phyloP scores from a whole-genome alignment of 257 asterid genomes.

The Solanum virginianum region DNA sequence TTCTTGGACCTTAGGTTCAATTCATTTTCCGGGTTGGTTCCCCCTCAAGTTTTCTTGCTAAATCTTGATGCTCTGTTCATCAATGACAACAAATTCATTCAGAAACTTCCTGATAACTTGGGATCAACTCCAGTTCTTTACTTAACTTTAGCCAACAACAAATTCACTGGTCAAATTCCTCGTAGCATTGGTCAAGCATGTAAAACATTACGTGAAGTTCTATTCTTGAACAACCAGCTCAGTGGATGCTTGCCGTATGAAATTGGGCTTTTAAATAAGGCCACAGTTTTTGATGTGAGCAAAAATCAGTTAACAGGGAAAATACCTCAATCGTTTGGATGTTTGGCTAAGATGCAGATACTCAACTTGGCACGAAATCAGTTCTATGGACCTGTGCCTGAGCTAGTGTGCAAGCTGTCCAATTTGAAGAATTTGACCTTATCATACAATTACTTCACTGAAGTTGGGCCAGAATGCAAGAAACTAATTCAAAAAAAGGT shows the following conservation, averaged over 20 bases:
- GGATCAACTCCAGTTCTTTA: constrained; percentile 35
- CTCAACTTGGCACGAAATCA: constrained; percentile 29
- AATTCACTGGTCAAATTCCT: constrained; percentile 37
- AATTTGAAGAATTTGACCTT: constrained; percentile 14
- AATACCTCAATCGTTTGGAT: constrained; percentile 48
- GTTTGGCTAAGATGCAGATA: constrained; percentile 17
- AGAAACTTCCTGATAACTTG: constrained; percentile 24
- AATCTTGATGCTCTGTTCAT: constrained; percentile 54
- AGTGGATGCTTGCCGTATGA: constrained; percentile 60
- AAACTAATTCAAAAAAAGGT: constrained; percentile 20
- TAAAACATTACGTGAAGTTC: constrained; percentile 20
- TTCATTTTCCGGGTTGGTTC: constrained; percentile 26
- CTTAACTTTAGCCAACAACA: constrained; percentile 49
- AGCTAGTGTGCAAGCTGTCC: constrained; percentile 26
- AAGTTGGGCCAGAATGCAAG: constrained; percentile 53
- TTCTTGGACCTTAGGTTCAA: constrained; percentile 60
- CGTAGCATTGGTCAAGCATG: constrained; percentile 34
- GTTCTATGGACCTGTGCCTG: constrained; percentile 54
- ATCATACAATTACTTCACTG: constrained; percentile 32
- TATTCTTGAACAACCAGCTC: constrained; percentile 31
- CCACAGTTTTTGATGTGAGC: constrained; percentile 34
- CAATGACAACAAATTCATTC: constrained; percentile 47
- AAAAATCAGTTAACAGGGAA: constrained; percentile 45
- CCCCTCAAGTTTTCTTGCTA: constrained; percentile 21
- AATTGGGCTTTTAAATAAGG: constrained; percentile 33